phyloP scores from a whole-genome alignment of 1,284 basidiomycete species.

The Papiliotrema fonsecae region DNA sequence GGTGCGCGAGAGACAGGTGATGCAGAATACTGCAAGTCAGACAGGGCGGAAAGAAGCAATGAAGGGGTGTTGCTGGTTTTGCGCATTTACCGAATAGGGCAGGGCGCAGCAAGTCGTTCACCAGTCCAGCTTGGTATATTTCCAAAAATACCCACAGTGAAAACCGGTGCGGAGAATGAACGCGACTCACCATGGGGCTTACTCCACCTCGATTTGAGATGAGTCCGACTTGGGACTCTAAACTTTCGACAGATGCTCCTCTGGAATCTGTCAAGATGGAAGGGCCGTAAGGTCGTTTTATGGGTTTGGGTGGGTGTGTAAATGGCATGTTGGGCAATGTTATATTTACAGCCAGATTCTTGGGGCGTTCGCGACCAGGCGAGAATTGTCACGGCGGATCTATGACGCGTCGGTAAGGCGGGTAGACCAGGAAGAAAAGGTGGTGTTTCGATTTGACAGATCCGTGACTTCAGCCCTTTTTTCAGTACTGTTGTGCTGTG shows the following conservation, averaged over 20 bases:
- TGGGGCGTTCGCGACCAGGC: too few species aligned
- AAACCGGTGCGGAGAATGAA: too few species aligned
- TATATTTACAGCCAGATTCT: too few species aligned
- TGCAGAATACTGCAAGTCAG: slow-evolving; percentile 13
- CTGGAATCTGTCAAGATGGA: background rate
- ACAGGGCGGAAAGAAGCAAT: background rate
- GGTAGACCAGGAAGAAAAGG: background rate
- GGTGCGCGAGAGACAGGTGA: slow-evolving; percentile 25
- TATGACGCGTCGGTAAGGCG: background rate
- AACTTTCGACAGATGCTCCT: background rate
- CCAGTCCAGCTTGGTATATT: too few species aligned
- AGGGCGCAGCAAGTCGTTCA: background rate
- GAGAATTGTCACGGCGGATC: background rate
- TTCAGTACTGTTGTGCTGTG: too few species aligned
- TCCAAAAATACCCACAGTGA: background rate
- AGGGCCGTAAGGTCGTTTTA: background rate
- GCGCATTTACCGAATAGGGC: background rate
- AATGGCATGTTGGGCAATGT: too few species aligned
- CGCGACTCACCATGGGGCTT: too few species aligned
- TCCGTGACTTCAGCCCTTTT: background rate
- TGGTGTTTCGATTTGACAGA: background rate
- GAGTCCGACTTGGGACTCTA: background rate
- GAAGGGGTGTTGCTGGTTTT: background rate
- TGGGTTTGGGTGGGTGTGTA: background rate
- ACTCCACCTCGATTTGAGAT: too few species aligned